Conservation (phyloP, 305 asterid genomes). For the Plantago lanceolata region DNA sequence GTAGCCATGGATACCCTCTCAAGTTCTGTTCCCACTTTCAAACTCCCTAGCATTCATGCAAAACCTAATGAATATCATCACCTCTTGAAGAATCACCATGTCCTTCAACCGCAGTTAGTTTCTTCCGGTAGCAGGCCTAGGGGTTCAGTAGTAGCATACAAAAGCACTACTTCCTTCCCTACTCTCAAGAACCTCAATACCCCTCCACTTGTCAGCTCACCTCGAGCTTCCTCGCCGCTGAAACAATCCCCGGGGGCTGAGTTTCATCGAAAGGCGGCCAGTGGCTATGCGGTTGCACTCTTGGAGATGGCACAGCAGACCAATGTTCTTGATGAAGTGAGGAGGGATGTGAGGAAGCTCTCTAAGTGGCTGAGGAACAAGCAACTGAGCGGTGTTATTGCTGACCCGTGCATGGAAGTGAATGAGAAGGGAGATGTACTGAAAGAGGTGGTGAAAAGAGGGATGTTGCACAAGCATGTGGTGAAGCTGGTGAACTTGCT, state of each 20-base stretch:
- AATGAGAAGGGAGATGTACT: slow-evolving; percentile 20
- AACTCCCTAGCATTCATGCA: slow-evolving; percentile 4
- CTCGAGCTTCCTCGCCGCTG: slow-evolving; percentile 1
- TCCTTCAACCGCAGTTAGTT: not conserved
- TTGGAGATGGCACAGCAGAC: slow-evolving; percentile 27
- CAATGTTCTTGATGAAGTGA: slow-evolving; percentile 20
- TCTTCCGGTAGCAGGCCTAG: not conserved
- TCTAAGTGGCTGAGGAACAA: slow-evolving; percentile 23
- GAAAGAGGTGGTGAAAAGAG: slow-evolving; percentile 21
- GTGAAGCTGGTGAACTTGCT: slow-evolving; percentile 28
- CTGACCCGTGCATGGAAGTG: not conserved
- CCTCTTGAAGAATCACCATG: not conserved
- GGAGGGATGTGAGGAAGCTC: slow-evolving; percentile 27
- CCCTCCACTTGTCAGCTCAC: not conserved
- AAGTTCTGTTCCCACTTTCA: slow-evolving; percentile 13
- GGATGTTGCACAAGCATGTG: slow-evolving; percentile 29
- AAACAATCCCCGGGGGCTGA: slow-evolving; percentile 1
- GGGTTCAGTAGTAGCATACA: not conserved
- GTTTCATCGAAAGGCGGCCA: slow-evolving; percentile 17
- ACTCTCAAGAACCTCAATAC: not conserved
- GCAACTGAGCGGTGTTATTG: slow-evolving; percentile 5
- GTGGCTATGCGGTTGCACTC: slow-evolving; percentile 38
- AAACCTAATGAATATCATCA: not conserved
- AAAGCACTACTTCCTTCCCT: slow-evolving; percentile 1
- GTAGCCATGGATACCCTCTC: slow-evolving; percentile 13